Percentiles rank a stretch among this genome's conserved stretches.
These are phyloP conservation scores for Aurinia saxatilis DNA, from an alignment of 345 rosid species.

Conservation along the genomic window DNA sequence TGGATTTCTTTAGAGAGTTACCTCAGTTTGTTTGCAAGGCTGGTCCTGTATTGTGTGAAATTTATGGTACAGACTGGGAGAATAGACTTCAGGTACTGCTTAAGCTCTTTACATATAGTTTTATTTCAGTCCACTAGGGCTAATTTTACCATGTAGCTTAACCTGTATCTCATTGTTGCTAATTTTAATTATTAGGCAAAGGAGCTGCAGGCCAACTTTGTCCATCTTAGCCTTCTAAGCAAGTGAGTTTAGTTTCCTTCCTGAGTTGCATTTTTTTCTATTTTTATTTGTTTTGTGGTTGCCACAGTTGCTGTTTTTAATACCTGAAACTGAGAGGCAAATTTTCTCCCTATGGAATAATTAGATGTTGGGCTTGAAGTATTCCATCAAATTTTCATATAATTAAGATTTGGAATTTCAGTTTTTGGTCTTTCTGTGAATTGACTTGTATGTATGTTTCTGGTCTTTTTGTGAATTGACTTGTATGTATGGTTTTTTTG, in stretches of 20 bases:
- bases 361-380: background rate
- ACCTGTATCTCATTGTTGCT: background rate
- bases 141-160: constrained; percentile 4
- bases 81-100: constrained; percentile 71
- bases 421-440: background rate
- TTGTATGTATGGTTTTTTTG: background rate
- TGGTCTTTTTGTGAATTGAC: background rate
- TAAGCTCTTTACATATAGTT: background rate
- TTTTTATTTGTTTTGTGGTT: background rate
- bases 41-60: constrained; percentile 51
- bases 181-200: constrained; percentile 49
- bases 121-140: background rate
- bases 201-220: constrained; percentile 82
- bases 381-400: background rate
- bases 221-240: constrained; percentile 78
- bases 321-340: background rate
- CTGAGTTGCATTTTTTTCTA: background rate
- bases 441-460: no score
- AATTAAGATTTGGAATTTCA: background rate
- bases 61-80: constrained; percentile 83
- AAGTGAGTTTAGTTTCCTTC: constrained; percentile 38
- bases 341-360: background rate
- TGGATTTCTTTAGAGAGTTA: constrained; percentile 80
- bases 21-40: constrained; percentile 88
- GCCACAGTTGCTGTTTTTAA: background rate